Percentiles rank a stretch among this genome's conserved stretches.
These are phyloP conservation scores for Termitomyces sp. DNA, from an alignment of 1,284 basidiomycete genomes.

Conservation along the genomic window DNA sequence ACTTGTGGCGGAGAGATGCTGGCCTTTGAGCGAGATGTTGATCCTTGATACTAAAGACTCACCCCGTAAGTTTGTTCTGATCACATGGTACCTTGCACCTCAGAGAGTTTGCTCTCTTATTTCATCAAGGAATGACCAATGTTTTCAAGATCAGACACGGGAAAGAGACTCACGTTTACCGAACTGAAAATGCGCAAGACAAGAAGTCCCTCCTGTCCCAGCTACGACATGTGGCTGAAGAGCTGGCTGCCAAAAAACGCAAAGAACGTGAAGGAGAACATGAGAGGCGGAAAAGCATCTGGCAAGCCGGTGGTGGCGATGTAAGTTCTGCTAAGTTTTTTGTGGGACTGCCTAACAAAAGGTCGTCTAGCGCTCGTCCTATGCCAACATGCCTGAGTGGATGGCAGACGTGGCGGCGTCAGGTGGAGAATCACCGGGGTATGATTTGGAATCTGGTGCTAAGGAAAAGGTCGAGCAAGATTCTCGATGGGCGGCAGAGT, in stretches of 20 bases:
- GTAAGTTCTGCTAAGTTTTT: slow-evolving; percentile 32
- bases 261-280: slow-evolving; percentile 92
- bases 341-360: not conserved
- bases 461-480: slow-evolving; percentile 76
- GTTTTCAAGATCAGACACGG: slow-evolving; percentile 94
- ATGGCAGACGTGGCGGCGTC: slow-evolving; percentile 60
- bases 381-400: slow-evolving; percentile 61
- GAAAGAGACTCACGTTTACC: slow-evolving; percentile 92
- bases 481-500: slow-evolving; percentile 82
- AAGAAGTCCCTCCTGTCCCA: slow-evolving; percentile 84
- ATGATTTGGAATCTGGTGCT: slow-evolving; percentile 37
- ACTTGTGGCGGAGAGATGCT: slow-evolving; percentile 90
- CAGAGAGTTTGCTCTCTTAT: not conserved
- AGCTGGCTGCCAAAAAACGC: slow-evolving; percentile 79
- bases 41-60: slow-evolving; percentile 96
- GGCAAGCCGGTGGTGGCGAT: slow-evolving; percentile 47
- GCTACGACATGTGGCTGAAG: slow-evolving; percentile 90
- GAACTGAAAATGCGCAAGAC: slow-evolving; percentile 76
- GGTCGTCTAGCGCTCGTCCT: slow-evolving; percentile 30
- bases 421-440: slow-evolving; percentile 41
- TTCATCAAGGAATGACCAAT: slow-evolving; percentile 74
- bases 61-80: slow-evolving; percentile 50
- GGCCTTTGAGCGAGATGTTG: slow-evolving; percentile 88
- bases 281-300: slow-evolving; percentile 79
- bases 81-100: not conserved